A percentile compares a stretch with the other conserved stretches of the same genome.
Conservation (phyloP, 2,329 filamentous ascomycete species). For the Colletotrichum eremochloae region DNA sequence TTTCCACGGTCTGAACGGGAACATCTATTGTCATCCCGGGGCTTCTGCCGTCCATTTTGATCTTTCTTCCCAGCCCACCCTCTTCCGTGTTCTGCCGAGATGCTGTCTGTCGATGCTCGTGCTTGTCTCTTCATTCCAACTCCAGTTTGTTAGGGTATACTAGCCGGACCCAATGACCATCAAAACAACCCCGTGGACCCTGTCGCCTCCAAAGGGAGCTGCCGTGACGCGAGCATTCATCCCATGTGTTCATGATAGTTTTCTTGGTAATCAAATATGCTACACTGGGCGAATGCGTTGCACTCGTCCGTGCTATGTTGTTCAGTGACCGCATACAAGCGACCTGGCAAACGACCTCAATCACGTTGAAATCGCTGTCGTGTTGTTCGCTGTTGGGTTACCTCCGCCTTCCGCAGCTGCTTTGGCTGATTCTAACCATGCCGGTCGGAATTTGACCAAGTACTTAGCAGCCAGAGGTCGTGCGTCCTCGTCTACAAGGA, state of each 20-base stretch:
- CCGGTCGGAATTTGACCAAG: slow-evolving; percentile 71
- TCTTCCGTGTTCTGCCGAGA: neutral
- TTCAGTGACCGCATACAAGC: slow-evolving; percentile 1
- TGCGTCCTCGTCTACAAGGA: slow-evolving; percentile 69
- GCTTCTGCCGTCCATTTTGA: neutral
- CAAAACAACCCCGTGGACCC: neutral
- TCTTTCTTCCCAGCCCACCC: neutral
- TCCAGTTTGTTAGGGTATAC: slow-evolving; percentile 9
- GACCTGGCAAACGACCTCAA: neutral
- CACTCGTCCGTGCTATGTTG: slow-evolving; percentile 10
- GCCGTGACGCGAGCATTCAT: neutral
- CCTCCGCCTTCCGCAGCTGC: slow-evolving; percentile 44
- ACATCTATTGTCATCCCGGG: slow-evolving; percentile 21
- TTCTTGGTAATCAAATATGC: neutral
- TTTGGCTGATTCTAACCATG: slow-evolving; percentile 57
- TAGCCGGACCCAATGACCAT: neutral
- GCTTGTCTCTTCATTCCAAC: neutral
- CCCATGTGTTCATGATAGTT: neutral
- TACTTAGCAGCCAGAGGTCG: slow-evolving; percentile 74
- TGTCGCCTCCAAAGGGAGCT: neutral
- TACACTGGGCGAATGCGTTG: neutral
- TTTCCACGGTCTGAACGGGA: slow-evolving; percentile 19
- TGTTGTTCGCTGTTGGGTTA: slow-evolving; percentile 42
- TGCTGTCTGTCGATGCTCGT: neutral
- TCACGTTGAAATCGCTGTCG: slow-evolving; percentile 51